These are phyloP conservation scores for Epichloe aotearoae DNA, from an alignment of 2,329 filamentous ascomycete species.

Conservation along the genomic window DNA sequence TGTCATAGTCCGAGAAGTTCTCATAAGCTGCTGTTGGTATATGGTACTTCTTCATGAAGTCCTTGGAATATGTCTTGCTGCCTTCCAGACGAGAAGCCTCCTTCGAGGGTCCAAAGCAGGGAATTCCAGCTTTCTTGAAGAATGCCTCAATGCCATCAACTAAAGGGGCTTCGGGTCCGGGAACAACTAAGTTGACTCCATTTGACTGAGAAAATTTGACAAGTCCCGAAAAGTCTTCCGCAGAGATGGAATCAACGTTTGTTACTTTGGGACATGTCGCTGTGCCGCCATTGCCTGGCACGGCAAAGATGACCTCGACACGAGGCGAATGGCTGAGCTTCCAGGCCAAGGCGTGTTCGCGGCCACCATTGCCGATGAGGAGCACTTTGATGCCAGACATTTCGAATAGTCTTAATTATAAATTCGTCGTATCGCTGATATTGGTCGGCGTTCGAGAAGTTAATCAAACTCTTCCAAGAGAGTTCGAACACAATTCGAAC, in stretches of 20 bases:
- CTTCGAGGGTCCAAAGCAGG: conserved; percentile 74
- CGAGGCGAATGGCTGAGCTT: conserved; percentile 73
- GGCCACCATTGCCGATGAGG: conserved; percentile 83
- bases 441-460: background rate
- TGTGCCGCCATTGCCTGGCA: conserved; percentile 81
- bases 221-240: conserved; percentile 65
- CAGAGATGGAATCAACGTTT: conserved; percentile 57
- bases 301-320: conserved; percentile 60
- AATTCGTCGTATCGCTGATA: background rate
- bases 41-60: conserved; percentile 85
- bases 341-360: conserved; percentile 92
- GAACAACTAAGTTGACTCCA: conserved; percentile 68
- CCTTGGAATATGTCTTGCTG: conserved; percentile 93
- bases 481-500: background rate
- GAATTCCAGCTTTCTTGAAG: conserved; percentile 62
- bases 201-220: conserved; percentile 63
- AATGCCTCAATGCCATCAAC: conserved; percentile 80
- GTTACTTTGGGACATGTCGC: conserved; percentile 54
- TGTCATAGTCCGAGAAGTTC: conserved; percentile 70
- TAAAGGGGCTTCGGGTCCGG: conserved; percentile 85
- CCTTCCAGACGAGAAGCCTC: conserved; percentile 84
- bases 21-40: conserved; percentile 87
- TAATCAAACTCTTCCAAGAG: background rate
- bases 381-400: conserved; percentile 51
- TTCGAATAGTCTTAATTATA: background rate